Evolutionary conservation across 2,329 filamentous ascomycete species (phyloP), one percentile per base, ranked within the genome.

Genomic region (Trichoderma sp.): DNA sequence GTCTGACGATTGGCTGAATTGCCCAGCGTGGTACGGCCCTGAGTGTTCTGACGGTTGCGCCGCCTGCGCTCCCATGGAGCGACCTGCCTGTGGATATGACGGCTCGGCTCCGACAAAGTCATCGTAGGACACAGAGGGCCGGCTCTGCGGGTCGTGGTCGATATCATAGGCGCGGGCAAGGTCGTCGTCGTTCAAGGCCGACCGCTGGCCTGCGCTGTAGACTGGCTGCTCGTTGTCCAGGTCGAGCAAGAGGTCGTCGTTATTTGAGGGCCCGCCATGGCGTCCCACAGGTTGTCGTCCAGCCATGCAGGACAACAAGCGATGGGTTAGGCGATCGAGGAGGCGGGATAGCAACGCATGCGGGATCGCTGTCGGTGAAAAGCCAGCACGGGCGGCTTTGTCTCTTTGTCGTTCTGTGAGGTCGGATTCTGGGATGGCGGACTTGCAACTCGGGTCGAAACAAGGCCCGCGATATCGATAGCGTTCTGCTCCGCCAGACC

Each of bases 51-150:
- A 8, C 24, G 63, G 46, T 32, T 66, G 63, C 60, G 63, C 46
- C n/a, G 14, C 68, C 66, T 64, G 68, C 49, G 73, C 70, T 74
- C 77, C 69, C 73, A 76, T 69, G 52, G 83, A 80, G 72, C 81
- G 82, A 66, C 80, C 79, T 58, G 83, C 79, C 26, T 83, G 78
- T 43, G 74, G 69, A 60, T 85, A 83, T 65, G 84, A 80, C 70
- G 84, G 81, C 70, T 83, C 84, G 60, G 84, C 89, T 72, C 95
- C 95, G 71, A 98, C 90, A 79, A 97, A 98, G 75, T 96, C 91
- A 84, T 97, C 95, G 81, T 97, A 97, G 69, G 94, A 97, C 64
- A 95, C 89, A 30, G 94, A 97, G 64, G 94, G 92, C 73, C 95
- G 91, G 68, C 89, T 74, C 71, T 87, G 86, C 58, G 86, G 82